Percentiles rank a stretch among this genome's conserved stretches.
Evolutionary conservation across 495 filamentous ascomycete genomes (phyloP).

Genomic region (Penicillium atrosanguineum): DNA sequence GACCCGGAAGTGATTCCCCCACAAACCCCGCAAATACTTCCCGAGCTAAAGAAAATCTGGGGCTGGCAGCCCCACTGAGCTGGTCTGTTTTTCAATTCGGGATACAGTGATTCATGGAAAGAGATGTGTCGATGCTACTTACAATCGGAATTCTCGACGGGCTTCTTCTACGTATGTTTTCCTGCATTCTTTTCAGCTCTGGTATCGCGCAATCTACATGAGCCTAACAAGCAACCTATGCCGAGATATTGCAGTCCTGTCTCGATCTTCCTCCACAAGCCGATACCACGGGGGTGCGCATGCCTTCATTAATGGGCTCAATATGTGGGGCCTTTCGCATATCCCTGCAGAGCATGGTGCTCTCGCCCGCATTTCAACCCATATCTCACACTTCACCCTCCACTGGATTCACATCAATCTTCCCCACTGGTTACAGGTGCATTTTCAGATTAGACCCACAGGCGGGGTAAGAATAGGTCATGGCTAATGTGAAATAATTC

Average conservation of each 20-base stretch:
- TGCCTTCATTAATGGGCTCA: background rate
- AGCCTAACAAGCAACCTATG: too few species aligned
- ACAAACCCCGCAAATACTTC: slow-evolving; percentile 8
- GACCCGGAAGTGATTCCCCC: background rate
- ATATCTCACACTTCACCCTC: background rate
- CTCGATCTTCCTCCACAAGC: background rate
- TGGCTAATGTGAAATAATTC: background rate
- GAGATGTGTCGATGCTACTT: too few species aligned
- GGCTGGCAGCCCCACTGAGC: slow-evolving; percentile 6
- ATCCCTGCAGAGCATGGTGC: too few species aligned
- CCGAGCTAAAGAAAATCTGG: background rate
- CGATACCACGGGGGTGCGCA: background rate
- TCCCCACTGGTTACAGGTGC: background rate
- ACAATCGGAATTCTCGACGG: too few species aligned
- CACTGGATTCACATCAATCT: background rate
- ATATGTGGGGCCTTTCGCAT: background rate
- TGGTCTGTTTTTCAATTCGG: too few species aligned
- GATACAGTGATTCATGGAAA: too few species aligned
- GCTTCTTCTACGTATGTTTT: too few species aligned
- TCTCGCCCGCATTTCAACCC: too few species aligned
- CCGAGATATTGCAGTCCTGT: too few species aligned
- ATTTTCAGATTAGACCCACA: background rate
- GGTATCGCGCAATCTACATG: too few species aligned
- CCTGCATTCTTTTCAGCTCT: too few species aligned
- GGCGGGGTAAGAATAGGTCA: background rate